A percentile compares a stretch with the other conserved stretches of the same genome.
These are phyloP conservation scores for Dendrobium nobile DNA, from an alignment of 106 monocot genomes.

Conservation along the genomic window DNA sequence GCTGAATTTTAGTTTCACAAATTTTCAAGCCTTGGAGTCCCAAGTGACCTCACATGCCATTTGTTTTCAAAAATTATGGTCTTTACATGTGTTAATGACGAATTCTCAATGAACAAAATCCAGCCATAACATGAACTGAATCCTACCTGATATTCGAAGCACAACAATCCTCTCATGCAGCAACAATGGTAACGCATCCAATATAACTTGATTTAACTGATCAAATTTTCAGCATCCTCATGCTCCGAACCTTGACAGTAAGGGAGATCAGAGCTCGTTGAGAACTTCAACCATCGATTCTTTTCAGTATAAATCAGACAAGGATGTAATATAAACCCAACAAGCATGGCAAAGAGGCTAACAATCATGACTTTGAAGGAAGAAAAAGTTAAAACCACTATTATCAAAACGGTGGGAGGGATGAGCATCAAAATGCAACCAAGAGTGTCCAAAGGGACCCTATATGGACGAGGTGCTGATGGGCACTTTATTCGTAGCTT, in stretches of 20 bases:
- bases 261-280: constrained; percentile 34
- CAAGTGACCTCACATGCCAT: too few relatives aligned
- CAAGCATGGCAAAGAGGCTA: constrained; percentile 34
- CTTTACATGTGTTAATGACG: too few relatives aligned
- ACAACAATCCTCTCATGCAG: not conserved
- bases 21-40: too few relatives aligned
- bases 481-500: constrained; percentile 38
- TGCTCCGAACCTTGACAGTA: constrained; percentile 4
- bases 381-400: constrained; percentile 40
- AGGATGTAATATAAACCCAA: constrained; percentile 45
- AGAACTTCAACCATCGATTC: constrained; percentile 37
- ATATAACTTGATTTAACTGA: not conserved
- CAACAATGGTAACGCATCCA: not conserved
- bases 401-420: constrained; percentile 48
- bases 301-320: constrained; percentile 31
- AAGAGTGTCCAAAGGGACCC: constrained; percentile 47
- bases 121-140: not conserved
- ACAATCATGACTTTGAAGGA: constrained; percentile 50
- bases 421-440: constrained; percentile 51
- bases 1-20: too few relatives aligned
- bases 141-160: not conserved
- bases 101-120: not conserved
- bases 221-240: not conserved
- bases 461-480: constrained; percentile 36
- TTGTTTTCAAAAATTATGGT: too few relatives aligned